Evolutionary conservation across 2,329 filamentous ascomycete genomes (phyloP), one percentile per base, ranked within the genome.

Genomic region (Parastagonospora avenae): DNA sequence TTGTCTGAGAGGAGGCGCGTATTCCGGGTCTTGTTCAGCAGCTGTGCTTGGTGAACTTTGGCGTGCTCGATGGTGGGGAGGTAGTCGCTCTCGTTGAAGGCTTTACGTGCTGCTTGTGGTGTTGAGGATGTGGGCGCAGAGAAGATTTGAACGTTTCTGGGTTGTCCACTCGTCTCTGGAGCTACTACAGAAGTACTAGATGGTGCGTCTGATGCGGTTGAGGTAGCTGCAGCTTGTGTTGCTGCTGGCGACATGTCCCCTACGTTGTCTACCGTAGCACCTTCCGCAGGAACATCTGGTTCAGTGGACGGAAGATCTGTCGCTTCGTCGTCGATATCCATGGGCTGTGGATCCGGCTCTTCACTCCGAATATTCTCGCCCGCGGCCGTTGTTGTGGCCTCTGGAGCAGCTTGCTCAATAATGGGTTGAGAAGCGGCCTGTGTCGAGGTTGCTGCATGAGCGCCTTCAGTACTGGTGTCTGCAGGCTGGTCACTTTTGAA

Each of bases 1-100:
- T 97, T 93, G 28, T 94, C 94, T 67, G 97, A 79, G 62, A 85
- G 82, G 60, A 94, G 76, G 43, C 90, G 82, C 74, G 93, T 90
- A 42, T 99, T 75, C 48, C 94, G 86, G 52, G 94, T 88, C 79
- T 90, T 92, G 71, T 97, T 92, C 46, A 82, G 79, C 1, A 94
- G 80, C 2, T 85, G 80, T 10, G 83, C 81, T 75, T 94, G 92
- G 73, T 88, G 90, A 32, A 85, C 81, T 72, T 87, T 89, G 55
- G 85, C 91, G 74, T 89, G 91, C 49, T 85, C 87, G 65, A 91
- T 85, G 46, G 84, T 91, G 32, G 85, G 91, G 41, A 84, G 81
- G 72, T 89, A 96, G 67, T 92, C 89, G n/a, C 81, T 78, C 48
- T 93, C 91, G 39, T 88, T 83, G 55, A 88, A 82, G 8, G 82